A percentile compares a stretch with the other conserved stretches of the same genome.
phyloP scores from a whole-genome alignment of 768 basidiomycete genomes.

The Galerina sulciceps region DNA sequence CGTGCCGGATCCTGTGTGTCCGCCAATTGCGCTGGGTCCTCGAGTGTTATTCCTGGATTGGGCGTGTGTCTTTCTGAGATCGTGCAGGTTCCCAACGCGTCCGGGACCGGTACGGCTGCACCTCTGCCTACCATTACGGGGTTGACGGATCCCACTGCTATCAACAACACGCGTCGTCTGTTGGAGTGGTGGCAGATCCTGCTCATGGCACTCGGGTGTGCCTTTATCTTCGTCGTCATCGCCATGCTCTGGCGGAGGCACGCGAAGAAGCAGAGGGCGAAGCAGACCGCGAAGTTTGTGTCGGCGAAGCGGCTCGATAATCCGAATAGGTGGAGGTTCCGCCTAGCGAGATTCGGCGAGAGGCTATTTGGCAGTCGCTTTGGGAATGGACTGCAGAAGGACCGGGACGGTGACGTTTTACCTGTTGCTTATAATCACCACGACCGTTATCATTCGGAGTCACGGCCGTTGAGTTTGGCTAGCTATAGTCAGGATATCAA shows the following conservation, averaged over 20 bases:
- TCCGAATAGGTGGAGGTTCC: conserved; percentile 56
- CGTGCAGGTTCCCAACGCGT: conserved; percentile 52
- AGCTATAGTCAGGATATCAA: conserved; percentile 45
- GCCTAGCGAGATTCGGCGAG: conserved; percentile 60
- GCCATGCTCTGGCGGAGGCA: conserved; percentile 72
- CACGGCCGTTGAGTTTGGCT: conserved; percentile 16
- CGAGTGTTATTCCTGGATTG: conserved; percentile 66
- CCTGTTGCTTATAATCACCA: conserved; percentile 28
- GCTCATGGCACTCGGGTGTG: conserved; percentile 81
- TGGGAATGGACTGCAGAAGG: conserved; percentile 28
- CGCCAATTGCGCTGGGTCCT: conserved; percentile 60
- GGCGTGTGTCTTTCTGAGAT: conserved; percentile 84
- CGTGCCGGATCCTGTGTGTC: conserved; percentile 66
- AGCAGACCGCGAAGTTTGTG: conserved; percentile 70
- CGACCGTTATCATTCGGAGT: conserved; percentile 13
- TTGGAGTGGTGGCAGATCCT: conserved; percentile 86
- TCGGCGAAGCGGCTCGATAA: conserved; percentile 56
- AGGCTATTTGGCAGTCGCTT: conserved; percentile 55
- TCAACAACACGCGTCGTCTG: conserved; percentile 30
- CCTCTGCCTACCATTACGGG: conserved; percentile 64
- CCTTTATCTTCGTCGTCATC: conserved; percentile 73
- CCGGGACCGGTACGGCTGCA: conserved; percentile 47
- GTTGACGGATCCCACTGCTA: conserved; percentile 51
- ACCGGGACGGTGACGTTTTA: conserved; percentile 17
- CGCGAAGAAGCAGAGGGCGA: conserved; percentile 68